Conservation (phyloP, 768 basidiomycete species). For the Agrocybe praecox region DNA sequence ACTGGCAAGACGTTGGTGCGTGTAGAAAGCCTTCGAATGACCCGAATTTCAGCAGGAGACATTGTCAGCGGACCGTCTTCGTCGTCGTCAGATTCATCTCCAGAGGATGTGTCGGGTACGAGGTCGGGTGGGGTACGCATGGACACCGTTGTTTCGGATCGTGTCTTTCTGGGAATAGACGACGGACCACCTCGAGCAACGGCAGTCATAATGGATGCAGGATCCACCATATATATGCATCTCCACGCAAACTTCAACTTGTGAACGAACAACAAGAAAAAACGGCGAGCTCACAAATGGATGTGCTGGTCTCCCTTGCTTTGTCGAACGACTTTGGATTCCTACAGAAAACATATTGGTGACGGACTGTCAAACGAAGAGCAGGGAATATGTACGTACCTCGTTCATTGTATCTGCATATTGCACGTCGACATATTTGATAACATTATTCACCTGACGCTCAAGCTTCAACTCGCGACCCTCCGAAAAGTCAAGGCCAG, state of each 20-base stretch:
- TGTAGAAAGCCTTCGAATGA: conserved; percentile 73
- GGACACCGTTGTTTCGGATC: conserved; percentile 70
- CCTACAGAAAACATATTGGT: conserved; percentile 47
- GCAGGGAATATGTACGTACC: conserved; percentile 39
- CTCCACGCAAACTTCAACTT: conserved; percentile 37
- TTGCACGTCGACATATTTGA: conserved; percentile 80
- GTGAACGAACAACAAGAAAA: conserved; percentile 1
- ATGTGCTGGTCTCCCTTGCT: conserved; percentile 90
- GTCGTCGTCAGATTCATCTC: conserved; percentile 50
- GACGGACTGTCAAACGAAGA: neutral
- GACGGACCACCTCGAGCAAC: conserved; percentile 52
- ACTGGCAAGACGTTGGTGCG: conserved; percentile 84
- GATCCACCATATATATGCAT: conserved; percentile 87
- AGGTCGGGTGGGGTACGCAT: conserved; percentile 54
- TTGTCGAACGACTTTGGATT: conserved; percentile 86
- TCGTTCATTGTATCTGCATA: conserved; percentile 89
- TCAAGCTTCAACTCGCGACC: conserved; percentile 80
- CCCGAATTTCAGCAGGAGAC: conserved; percentile 78
- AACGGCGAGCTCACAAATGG: conserved; percentile 67
- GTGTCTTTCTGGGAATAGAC: conserved; percentile 52
- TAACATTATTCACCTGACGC: conserved; percentile 70
- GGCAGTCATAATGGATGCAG: conserved; percentile 63
- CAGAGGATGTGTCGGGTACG: conserved; percentile 54
- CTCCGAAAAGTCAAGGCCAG: conserved; percentile 75
- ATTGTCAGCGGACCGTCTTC: conserved; percentile 60